phyloP scores from a whole-genome alignment of 2,329 filamentous ascomycete genomes.

The Sclerotinia minor region DNA sequence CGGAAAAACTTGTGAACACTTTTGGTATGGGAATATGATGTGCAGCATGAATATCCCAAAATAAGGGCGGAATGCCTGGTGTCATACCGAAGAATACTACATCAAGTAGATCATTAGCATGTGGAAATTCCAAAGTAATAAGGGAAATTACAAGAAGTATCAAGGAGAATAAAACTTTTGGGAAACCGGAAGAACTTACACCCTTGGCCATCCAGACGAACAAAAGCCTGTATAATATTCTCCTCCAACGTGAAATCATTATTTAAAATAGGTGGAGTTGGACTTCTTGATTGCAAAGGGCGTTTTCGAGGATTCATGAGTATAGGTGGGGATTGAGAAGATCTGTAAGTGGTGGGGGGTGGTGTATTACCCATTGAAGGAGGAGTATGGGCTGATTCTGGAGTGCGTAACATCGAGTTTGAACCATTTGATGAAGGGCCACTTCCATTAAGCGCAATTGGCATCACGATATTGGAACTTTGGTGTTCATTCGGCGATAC shows the following conservation, averaged over 20 bases:
- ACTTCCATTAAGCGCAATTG: background rate
- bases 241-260: conserved; percentile 38
- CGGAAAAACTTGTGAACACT: conserved; percentile 32
- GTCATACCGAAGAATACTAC: conserved; percentile 36
- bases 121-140: background rate
- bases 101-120: background rate
- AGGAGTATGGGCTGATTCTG: conserved; percentile 13
- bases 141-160: background rate
- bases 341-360: conserved; percentile 18
- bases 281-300: conserved; percentile 30
- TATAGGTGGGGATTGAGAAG: conserved; percentile 19
- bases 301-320: conserved; percentile 27
- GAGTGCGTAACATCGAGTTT: background rate
- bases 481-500: background rate
- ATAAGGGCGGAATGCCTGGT: conserved; percentile 36
- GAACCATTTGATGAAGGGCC: conserved; percentile 17
- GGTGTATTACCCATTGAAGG: conserved; percentile 25
- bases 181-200: conserved; percentile 17
- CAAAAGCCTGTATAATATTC: conserved; percentile 37
- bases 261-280: conserved; percentile 31
- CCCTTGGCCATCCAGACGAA: conserved; percentile 35
- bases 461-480: background rate
- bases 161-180: background rate
- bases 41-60: conserved; percentile 38
- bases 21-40: conserved; percentile 36